phyloP scores from a whole-genome alignment of 805 yeast genomes.

The Suhomyces pyralidae region DNA sequence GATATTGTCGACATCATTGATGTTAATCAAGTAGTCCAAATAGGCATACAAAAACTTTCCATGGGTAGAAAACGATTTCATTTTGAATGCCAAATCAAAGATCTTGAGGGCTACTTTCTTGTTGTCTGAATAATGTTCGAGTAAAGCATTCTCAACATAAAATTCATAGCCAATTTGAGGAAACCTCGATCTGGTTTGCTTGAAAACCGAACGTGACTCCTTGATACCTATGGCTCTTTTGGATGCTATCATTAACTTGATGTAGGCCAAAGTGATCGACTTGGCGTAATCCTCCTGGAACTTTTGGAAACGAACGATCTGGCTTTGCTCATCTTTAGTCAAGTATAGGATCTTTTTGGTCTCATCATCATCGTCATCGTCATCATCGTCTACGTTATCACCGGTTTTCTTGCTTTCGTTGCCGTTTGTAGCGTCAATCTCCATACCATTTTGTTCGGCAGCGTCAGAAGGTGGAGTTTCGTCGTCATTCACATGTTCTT shows the following conservation, averaged over 20 bases:
- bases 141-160: conserved; percentile 74
- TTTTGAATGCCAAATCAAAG: conserved; percentile 62
- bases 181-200: conserved; percentile 60
- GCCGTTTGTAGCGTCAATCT: not conserved
- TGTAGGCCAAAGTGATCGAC: conserved; percentile 62
- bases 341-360: conserved; percentile 14
- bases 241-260: conserved; percentile 65
- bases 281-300: conserved; percentile 22
- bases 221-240: conserved; percentile 67
- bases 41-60: conserved; percentile 67
- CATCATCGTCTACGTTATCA: conserved; percentile 5
- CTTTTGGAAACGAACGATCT: conserved; percentile 18
- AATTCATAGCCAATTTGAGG: conserved; percentile 67
- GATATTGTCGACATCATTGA: conserved; percentile 69
- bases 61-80: conserved; percentile 52
- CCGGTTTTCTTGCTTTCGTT: conserved; percentile 1
- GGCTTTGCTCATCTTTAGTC: conserved; percentile 9
- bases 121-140: conserved; percentile 72
- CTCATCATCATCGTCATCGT: conserved; percentile 15
- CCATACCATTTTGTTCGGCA: not conserved
- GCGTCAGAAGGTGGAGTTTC: conserved; percentile 1
- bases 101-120: conserved; percentile 69
- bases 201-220: conserved; percentile 71
- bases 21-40: conserved; percentile 64
- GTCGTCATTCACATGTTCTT: conserved; percentile 7